Evolutionary conservation across 345 rosid genomes (phyloP).

Genomic region (Citrus sinensis): DVS_A1.0 CM039163.1:47677001-47677500

Average conservation of each 20-base stretch:
- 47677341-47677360: constrained; percentile 44
- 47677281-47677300: constrained; percentile 45
- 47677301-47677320: constrained; percentile 76
- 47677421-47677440: constrained; percentile 2
- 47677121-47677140: constrained; percentile 97
- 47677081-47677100: constrained; percentile 90
- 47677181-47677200: constrained; percentile 49
- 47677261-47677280: constrained; percentile 45
- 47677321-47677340: constrained; percentile 57
- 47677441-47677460: not conserved
- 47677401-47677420: constrained; percentile 23
- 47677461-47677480: constrained; percentile 2
- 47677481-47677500: constrained; percentile 9
- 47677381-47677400: constrained; percentile 33
- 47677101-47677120: constrained; percentile 92
- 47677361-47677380: constrained; percentile 47
- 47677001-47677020: not conserved
- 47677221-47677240: constrained; percentile 40
- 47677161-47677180: constrained; percentile 74
- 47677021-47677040: not conserved
- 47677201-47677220: constrained; percentile 40
- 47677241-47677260: constrained; percentile 53
- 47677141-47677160: constrained; percentile 95
- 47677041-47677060: constrained; percentile 36
- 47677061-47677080: constrained; percentile 62